Evolutionary conservation across 345 rosid genomes (phyloP).

Genomic region (Gossypium arboreum): DNA sequence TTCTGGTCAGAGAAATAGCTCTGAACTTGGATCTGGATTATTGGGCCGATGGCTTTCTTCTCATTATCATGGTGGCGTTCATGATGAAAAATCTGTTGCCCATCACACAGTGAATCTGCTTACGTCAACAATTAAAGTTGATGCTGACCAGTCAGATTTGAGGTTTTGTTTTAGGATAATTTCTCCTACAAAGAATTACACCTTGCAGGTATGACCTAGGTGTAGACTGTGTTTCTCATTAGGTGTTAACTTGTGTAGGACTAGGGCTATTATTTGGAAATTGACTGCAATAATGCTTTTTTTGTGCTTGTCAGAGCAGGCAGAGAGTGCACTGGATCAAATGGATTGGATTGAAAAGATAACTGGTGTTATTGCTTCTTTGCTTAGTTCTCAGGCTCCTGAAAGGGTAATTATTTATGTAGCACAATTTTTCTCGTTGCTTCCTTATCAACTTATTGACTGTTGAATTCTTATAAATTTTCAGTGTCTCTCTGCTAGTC

Average conservation of each 20-base stretch:
- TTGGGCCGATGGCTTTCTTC: slow-evolving; percentile 97
- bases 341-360: slow-evolving; percentile 99
- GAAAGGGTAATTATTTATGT: slow-evolving; percentile 55
- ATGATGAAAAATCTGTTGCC: slow-evolving; percentile 97
- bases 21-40: slow-evolving; percentile 95
- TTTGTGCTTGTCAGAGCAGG: slow-evolving; percentile 84
- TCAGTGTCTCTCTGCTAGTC: slow-evolving; percentile 75
- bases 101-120: slow-evolving; percentile 99
- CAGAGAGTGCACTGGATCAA: slow-evolving; percentile 96
- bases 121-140: slow-evolving; percentile 96
- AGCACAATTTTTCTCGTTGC: not conserved
- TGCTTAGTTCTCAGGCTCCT: slow-evolving; percentile 94
- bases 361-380: slow-evolving; percentile 97
- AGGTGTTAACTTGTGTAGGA: not conserved
- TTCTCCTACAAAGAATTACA: slow-evolving; percentile 95
- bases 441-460: slow-evolving; percentile 14
- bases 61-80: slow-evolving; percentile 88
- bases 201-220: slow-evolving; percentile 76
- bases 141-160: slow-evolving; percentile 95
- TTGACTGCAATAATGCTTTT: slow-evolving; percentile 35
- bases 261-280: slow-evolving; percentile 6
- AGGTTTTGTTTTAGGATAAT: slow-evolving; percentile 98
- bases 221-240: slow-evolving; percentile 22
- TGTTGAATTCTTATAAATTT: slow-evolving; percentile 25
- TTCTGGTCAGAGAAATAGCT: slow-evolving; percentile 86